These are phyloP conservation scores for Odonthalia washingtoniensis DNA, from an alignment of 31 red algal species.

Conservation along the genomic window DNA sequence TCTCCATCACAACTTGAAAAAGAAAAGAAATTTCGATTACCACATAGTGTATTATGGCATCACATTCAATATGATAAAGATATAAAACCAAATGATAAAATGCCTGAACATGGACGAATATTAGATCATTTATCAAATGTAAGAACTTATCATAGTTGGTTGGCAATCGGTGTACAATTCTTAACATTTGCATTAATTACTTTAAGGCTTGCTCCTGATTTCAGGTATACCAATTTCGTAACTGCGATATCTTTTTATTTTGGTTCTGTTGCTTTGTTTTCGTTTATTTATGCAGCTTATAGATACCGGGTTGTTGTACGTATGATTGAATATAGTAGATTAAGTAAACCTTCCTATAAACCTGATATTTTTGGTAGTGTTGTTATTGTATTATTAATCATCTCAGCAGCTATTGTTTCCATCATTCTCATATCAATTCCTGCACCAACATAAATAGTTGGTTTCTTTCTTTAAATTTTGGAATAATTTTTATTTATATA, in stretches of 20 bases:
- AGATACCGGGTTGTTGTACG: conserved; percentile 68
- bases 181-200: conserved; percentile 74
- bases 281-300: conserved; percentile 67
- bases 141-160: conserved; percentile 80
- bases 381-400: conserved; percentile 45
- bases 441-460: too few species aligned
- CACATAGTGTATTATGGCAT: too few species aligned
- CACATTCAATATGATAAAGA: too few species aligned
- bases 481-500: too few species aligned
- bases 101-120: conserved; percentile 82
- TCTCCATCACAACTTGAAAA: not conserved
- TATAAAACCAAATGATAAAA: not conserved
- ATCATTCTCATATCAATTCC: conserved; percentile 60
- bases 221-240: conserved; percentile 39
- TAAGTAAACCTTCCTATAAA: conserved; percentile 44
- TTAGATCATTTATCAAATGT: conserved; percentile 83
- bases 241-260: conserved; percentile 64
- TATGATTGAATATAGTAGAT: conserved; percentile 70
- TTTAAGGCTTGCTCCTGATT: conserved; percentile 69
- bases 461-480: too few species aligned
- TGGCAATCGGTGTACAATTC: conserved; percentile 81
- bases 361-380: conserved; percentile 71
- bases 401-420: conserved; percentile 53
- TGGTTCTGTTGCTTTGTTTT: conserved; percentile 41
- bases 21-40: too few species aligned